A percentile compares a stretch with the other conserved stretches of the same genome.
Evolutionary conservation across 1,284 basidiomycete species (phyloP).

Genomic region (Pisolithus thermaeus): DNA sequence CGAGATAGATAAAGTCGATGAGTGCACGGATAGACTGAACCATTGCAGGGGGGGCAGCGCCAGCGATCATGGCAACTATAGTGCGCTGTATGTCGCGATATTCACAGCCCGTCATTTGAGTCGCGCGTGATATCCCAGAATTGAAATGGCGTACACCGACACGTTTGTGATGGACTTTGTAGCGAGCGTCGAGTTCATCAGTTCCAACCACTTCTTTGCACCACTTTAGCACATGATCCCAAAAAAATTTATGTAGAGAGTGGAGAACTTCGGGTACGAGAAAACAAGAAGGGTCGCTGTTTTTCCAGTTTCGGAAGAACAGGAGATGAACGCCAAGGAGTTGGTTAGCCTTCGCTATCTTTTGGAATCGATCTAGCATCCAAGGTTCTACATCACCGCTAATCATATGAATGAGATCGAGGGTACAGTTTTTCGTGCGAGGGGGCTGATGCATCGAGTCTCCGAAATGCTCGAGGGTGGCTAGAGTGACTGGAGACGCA

Average conservation of each 20-base stretch:
- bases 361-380: slow-evolving; percentile 1
- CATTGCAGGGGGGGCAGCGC: background rate
- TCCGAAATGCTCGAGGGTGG: background rate
- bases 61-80: background rate
- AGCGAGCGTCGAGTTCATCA: background rate
- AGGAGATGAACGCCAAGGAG: background rate
- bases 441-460: background rate
- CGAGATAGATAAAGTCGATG: slow-evolving; percentile 3
- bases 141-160: background rate
- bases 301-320: slow-evolving; percentile 1
- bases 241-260: slow-evolving; percentile 1
- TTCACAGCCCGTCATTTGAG: background rate
- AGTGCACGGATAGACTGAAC: background rate
- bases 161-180: background rate
- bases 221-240: slow-evolving; percentile 1
- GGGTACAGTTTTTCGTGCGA: background rate
- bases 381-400: background rate
- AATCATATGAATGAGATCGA: background rate
- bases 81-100: slow-evolving; percentile 2
- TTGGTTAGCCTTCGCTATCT: background rate
- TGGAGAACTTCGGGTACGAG: background rate
- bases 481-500: slow-evolving; percentile 1
- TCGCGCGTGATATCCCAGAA: background rate
- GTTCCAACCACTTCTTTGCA: background rate
- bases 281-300: slow-evolving; percentile 1